phyloP scores from a whole-genome alignment of 495 filamentous ascomycete genomes.

The Penicillium steckii region DNA sequence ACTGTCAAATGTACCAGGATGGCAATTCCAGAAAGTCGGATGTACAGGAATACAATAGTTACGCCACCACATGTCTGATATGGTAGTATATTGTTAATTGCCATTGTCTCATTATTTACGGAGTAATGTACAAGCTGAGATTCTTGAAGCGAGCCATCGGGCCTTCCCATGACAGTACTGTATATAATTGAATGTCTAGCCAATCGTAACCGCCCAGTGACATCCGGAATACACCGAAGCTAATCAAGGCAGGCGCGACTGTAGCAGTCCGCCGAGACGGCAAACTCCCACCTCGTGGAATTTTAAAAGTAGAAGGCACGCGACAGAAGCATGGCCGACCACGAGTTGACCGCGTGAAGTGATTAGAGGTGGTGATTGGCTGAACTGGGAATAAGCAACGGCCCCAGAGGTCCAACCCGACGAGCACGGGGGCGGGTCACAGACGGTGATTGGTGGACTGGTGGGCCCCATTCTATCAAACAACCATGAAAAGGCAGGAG shows the following conservation, averaged over 20 bases:
- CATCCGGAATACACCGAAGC: not conserved
- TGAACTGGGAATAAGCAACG: not conserved
- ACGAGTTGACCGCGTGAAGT: not conserved
- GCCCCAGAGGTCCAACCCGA: not conserved
- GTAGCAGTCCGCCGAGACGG: too few species aligned
- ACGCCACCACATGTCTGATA: too few species aligned
- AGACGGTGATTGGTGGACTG: not conserved
- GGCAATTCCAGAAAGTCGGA: too few species aligned
- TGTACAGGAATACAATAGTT: too few species aligned
- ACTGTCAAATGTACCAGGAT: too few species aligned
- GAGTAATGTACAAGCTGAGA: too few species aligned
- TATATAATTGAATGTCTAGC: not conserved
- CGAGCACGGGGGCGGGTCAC: not conserved
- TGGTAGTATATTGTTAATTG: too few species aligned
- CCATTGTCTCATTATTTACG: too few species aligned
- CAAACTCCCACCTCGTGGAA: not conserved
- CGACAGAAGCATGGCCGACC: not conserved
- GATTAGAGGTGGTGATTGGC: not conserved
- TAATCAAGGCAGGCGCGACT: not conserved
- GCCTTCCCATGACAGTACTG: too few species aligned
- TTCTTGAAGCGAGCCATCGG: too few species aligned
- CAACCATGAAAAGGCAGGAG: not conserved
- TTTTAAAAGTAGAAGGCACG: not conserved
- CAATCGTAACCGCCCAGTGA: not conserved
- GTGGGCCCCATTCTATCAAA: not conserved